A percentile compares a stretch with the other conserved stretches of the same genome.
These are phyloP conservation scores for Lasiosphaeria ovina DNA, from an alignment of 495 filamentous ascomycete genomes.

Conservation along the genomic window DNA sequence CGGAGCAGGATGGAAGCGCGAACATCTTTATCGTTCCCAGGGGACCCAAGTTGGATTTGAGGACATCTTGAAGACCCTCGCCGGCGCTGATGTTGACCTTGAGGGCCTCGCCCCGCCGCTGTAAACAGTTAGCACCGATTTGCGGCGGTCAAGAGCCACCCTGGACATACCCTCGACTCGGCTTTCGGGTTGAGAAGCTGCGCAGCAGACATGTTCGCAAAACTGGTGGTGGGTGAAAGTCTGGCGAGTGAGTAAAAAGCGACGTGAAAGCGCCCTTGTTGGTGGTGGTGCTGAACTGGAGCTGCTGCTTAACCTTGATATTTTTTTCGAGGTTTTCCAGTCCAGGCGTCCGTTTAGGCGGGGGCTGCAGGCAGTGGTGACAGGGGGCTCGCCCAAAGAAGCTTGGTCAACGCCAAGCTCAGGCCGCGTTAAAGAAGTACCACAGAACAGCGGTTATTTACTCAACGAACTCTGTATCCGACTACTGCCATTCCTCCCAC, in stretches of 20 bases:
- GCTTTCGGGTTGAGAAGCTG: conserved; percentile 98
- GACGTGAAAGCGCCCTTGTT: conserved; percentile 17
- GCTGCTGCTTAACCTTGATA: conserved; percentile 27
- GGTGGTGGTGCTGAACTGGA: conserved; percentile 17
- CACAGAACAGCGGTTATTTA: not conserved
- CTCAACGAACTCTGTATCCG: no score
- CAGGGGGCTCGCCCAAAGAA: conserved; percentile 22
- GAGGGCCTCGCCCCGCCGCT: conserved; percentile 94
- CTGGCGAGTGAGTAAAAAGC: conserved; percentile 11
- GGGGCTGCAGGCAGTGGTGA: conserved; percentile 32
- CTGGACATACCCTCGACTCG: conserved; percentile 78
- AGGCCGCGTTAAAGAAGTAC: not conserved
- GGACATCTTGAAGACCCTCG: conserved; percentile 91
- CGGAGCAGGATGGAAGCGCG: conserved; percentile 21
- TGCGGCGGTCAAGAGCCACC: conserved; percentile 10
- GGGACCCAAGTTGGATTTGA: conserved; percentile 94
- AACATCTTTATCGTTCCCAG: conserved; percentile 96
- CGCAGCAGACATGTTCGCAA: conserved; percentile 72
- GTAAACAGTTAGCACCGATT: conserved; percentile 31
- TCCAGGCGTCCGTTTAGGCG: conserved; percentile 22
- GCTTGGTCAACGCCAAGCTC: conserved; percentile 23
- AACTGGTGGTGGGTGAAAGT: conserved; percentile 11
- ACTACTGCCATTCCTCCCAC: no score
- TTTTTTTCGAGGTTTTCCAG: conserved; percentile 37
- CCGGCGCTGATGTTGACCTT: conserved; percentile 95